Percentiles rank a stretch among this genome's conserved stretches.
phyloP scores from a whole-genome alignment of 768 basidiomycete genomes.

The Steccherinum ochraceum region DNA sequence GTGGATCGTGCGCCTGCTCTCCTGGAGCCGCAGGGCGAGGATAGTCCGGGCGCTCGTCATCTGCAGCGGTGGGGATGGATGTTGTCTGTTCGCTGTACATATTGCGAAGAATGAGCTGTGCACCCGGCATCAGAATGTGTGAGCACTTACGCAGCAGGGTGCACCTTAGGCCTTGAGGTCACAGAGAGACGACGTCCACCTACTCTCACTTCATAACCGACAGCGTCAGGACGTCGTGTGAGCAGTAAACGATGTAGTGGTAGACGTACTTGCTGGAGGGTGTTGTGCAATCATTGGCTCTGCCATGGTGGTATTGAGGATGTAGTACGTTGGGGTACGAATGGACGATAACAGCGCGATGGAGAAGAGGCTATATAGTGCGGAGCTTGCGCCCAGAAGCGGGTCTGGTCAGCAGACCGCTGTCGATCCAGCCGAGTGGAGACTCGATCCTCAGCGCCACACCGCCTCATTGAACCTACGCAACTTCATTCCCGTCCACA shows the following conservation, averaged over 20 bases:
- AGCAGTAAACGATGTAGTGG: background rate
- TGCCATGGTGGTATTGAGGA: background rate
- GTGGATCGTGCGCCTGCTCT: conserved; percentile 7
- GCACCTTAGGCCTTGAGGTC: conserved; percentile 7
- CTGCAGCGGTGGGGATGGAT: background rate
- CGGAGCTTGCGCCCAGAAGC: background rate
- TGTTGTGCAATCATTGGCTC: conserved; percentile 5
- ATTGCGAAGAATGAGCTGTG: background rate
- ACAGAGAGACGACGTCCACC: conserved; percentile 12
- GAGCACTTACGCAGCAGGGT: conserved; percentile 3
- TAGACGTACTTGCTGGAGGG: conserved; percentile 12
- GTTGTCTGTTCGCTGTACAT: conserved; percentile 8
- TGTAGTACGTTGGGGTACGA: background rate
- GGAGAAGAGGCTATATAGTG: conserved; percentile 1
- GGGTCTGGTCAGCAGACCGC: conserved; percentile 3
- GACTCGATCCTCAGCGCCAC: background rate
- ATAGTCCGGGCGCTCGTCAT: conserved; percentile 10
- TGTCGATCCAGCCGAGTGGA: conserved; percentile 2
- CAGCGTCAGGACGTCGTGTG: background rate
- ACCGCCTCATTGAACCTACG: background rate
- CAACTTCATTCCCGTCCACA: background rate
- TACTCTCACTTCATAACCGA: conserved; percentile 8
- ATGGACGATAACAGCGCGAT: background rate
- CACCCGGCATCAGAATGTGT: background rate
- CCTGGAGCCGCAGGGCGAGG: conserved; percentile 12